Conservation (phyloP, 495 filamentous ascomycete genomes). For the Sporormia fimetaria region DNA sequence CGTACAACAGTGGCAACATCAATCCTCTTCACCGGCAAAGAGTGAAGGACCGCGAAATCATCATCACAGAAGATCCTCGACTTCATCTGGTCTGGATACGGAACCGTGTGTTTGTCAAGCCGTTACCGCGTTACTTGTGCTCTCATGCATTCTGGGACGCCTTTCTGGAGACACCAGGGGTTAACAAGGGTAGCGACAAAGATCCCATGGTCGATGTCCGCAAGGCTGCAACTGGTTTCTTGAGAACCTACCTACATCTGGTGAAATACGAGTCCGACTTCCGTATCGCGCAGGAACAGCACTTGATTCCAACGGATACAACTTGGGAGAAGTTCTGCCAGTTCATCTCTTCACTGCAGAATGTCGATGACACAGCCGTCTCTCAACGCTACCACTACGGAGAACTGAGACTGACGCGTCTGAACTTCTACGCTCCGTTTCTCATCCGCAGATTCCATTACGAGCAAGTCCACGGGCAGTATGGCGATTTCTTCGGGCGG, state of each 20-base stretch:
- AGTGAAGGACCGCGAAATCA: conserved; percentile 1
- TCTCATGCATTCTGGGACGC: conserved; percentile 1
- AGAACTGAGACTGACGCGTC: conserved; percentile 20
- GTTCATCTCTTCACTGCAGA: neutral
- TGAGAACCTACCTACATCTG: conserved; percentile 9
- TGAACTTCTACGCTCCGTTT: conserved; percentile 13
- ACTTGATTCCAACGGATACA: conserved; percentile 1
- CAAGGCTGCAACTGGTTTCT: conserved; percentile 1
- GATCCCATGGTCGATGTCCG: too few relatives aligned
- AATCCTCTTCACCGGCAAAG: neutral
- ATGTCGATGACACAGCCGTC: conserved; percentile 4
- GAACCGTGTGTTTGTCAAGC: conserved; percentile 5
- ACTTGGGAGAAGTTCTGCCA: neutral
- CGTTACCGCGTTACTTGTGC: conserved; percentile 7
- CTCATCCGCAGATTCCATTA: conserved; percentile 7
- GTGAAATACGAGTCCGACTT: conserved; percentile 17
- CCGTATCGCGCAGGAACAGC: conserved; percentile 4
- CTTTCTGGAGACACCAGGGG: neutral
- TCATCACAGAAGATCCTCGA: conserved; percentile 6
- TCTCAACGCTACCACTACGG: conserved; percentile 20
- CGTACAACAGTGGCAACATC: neutral
- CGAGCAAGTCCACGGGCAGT: conserved; percentile 6
- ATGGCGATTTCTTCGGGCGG: conserved; percentile 14
- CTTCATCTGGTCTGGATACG: conserved; percentile 7
- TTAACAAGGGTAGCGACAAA: neutral